A percentile compares a stretch with the other conserved stretches of the same genome.
These are phyloP conservation scores for Castanospermum australe DNA, from an alignment of 306 rosid species.

Conservation along the genomic window DNA sequence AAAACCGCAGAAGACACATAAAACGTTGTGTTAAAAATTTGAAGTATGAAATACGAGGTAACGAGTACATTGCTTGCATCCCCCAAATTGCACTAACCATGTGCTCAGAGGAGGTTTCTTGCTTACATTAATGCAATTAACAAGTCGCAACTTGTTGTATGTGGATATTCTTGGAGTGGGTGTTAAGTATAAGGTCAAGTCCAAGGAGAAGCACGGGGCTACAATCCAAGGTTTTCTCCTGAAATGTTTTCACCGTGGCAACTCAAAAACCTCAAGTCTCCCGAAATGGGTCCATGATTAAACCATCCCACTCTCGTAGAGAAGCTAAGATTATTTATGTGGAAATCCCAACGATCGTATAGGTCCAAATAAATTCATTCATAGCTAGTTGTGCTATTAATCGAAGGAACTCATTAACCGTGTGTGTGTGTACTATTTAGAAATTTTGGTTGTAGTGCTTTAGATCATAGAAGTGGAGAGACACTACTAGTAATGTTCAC, in stretches of 20 bases:
- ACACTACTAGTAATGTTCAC: neutral
- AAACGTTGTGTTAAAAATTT: slow-evolving; percentile 8
- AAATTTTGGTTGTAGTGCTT: too few species aligned
- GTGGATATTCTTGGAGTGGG: slow-evolving; percentile 38
- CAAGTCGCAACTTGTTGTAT: slow-evolving; percentile 7
- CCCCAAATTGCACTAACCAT: slow-evolving; percentile 29
- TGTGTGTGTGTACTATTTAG: too few species aligned
- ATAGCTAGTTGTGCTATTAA: neutral
- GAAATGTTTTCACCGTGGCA: neutral
- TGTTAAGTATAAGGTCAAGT: neutral
- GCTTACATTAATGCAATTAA: slow-evolving; percentile 10
- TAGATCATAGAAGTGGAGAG: neutral
- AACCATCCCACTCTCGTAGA: neutral
- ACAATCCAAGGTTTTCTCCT: neutral
- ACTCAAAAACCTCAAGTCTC: neutral
- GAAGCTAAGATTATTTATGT: neutral
- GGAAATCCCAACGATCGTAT: neutral
- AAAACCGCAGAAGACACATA: slow-evolving; percentile 18
- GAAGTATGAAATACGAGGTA: slow-evolving; percentile 9
- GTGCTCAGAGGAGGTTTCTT: slow-evolving; percentile 26
- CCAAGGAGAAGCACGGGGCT: neutral
- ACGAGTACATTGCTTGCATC: slow-evolving; percentile 8
- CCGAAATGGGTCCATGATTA: neutral
- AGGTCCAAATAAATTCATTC: neutral
- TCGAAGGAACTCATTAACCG: neutral